These are phyloP conservation scores for Lolium perenne DNA, from an alignment of 176 grass and related monocot genomes.

Conservation along the genomic window DNA sequence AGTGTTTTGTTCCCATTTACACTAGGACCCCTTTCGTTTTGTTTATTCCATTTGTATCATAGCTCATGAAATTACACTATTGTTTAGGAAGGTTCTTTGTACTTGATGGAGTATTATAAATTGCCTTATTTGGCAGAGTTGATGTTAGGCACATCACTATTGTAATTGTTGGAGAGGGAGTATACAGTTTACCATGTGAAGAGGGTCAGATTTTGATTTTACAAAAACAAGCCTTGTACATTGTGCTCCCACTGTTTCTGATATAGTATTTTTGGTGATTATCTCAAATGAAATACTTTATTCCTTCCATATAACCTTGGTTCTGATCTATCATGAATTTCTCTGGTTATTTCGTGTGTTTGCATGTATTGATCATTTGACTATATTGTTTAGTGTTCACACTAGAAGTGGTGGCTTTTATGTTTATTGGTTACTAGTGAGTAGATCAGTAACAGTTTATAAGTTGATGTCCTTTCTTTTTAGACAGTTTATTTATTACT, in stretches of 20 bases:
- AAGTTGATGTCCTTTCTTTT: not conserved
- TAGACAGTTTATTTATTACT: not conserved
- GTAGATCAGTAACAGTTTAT: not conserved
- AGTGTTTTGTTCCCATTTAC: slow-evolving; percentile 48
- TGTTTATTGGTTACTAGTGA: not conserved
- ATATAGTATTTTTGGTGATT: slow-evolving; percentile 1
- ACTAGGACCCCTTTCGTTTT: slow-evolving; percentile 49
- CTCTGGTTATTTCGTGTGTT: not conserved
- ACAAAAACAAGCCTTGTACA: slow-evolving; percentile 31
- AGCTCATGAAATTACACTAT: slow-evolving; percentile 63
- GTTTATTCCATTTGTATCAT: slow-evolving; percentile 76
- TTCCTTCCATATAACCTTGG: not conserved
- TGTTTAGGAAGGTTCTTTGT: slow-evolving; percentile 57
- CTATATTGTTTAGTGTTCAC: not conserved
- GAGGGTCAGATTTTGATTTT: slow-evolving; percentile 53
- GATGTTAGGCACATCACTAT: slow-evolving; percentile 48
- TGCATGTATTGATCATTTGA: slow-evolving; percentile 8
- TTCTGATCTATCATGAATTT: not conserved
- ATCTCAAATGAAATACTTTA: not conserved
- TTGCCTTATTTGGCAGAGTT: slow-evolving; percentile 53
- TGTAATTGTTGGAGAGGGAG: slow-evolving; percentile 60
- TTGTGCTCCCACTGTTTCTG: slow-evolving; percentile 3
- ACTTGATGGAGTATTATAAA: slow-evolving; percentile 56
- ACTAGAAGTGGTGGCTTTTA: not conserved
- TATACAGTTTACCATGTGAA: slow-evolving; percentile 53